These are phyloP conservation scores for Escovopsis weberi DNA, from an alignment of 2,329 filamentous ascomycete species.

Conservation along the genomic window DNA sequence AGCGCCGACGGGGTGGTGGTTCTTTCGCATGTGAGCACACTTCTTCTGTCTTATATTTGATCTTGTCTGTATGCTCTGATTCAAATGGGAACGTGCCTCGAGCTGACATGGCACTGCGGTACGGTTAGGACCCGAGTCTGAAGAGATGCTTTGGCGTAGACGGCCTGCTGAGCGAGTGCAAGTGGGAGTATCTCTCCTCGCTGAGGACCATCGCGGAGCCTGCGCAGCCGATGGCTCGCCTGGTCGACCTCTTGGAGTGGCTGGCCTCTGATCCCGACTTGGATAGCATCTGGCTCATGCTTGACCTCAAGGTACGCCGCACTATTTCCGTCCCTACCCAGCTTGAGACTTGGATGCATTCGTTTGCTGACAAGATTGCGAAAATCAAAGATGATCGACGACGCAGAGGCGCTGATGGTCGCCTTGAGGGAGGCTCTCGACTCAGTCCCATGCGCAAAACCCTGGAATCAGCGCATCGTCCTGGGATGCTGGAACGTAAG, in stretches of 20 bases:
- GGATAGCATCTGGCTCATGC: constrained; percentile 61
- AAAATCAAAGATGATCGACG: constrained; percentile 45
- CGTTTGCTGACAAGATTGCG: background rate
- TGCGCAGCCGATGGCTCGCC: constrained; percentile 55
- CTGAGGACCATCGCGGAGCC: constrained; percentile 55
- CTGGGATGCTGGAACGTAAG: constrained; percentile 69
- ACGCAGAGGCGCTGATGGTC: constrained; percentile 54
- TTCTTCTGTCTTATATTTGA: background rate
- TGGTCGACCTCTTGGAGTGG: constrained; percentile 61
- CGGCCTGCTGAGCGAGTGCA: constrained; percentile 57
- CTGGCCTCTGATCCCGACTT: constrained; percentile 38
- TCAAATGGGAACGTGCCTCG: too few species aligned
- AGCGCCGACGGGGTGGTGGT: constrained; percentile 74
- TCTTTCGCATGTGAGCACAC: constrained; percentile 53
- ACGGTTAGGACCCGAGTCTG: constrained; percentile 51
- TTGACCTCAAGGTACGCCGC: constrained; percentile 67
- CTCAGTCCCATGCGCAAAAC: constrained; percentile 30
- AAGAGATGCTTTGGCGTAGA: constrained; percentile 71
- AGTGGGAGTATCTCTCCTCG: constrained; percentile 58
- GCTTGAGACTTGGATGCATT: background rate
- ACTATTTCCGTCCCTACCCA: too few species aligned
- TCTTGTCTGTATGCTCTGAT: background rate
- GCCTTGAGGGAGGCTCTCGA: constrained; percentile 50
- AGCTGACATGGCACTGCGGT: background rate
- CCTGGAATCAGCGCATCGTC: constrained; percentile 62